Evolutionary conservation across 345 rosid species (phyloP), one percentile per base, ranked within the genome.

Genomic region (Brassica juncea): DNA sequence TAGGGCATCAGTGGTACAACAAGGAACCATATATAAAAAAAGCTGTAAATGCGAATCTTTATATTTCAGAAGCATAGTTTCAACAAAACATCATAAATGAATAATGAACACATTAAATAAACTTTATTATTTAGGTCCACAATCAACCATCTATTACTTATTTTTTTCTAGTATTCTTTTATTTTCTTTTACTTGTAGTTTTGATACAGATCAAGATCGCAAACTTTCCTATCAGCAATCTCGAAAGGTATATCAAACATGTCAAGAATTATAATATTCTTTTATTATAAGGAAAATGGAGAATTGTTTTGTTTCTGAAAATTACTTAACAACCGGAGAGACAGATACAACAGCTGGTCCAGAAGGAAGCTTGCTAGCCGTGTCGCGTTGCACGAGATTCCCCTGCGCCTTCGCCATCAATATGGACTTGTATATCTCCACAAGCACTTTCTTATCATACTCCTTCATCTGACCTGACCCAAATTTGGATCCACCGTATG

Each of bases 361-460:
- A 37, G 71, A 74, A 62, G 71, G n/a, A 63, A 69, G 34, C 59
- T 74, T 74, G 44, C 44, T 59, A 67, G 72, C 65, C 8, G 88
- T 77, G 4, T 79, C 89, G 44, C 80, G 85, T 57, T 85, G 86
- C 77, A 82, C 84, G 75, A 87, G 71, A 68, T 85, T 89, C 35
- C 86, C 82, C 68, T 80, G 90, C 61, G 86, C 81, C 82, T 77
- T 87, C 30, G 85, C 85, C 84, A 79, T 47, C 77, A 90, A 68
- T 75, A 90, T 59, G 2, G 97, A 88, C 77, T 84, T 88, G 81
- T 91, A 91, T 85, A 91, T 89, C 88, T 89, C 86, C 6, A 85
- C 83, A 16, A 92, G 86, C 91, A 83, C 70, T 77, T 73, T 84
- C 86, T 82, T 82, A 35, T 86, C 86, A 15, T 88, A 85, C 82